A percentile compares a stretch with the other conserved stretches of the same genome.
Evolutionary conservation across 1,139 yeast genomes (phyloP).

Genomic region (Hanseniaspora sp.): DNA sequence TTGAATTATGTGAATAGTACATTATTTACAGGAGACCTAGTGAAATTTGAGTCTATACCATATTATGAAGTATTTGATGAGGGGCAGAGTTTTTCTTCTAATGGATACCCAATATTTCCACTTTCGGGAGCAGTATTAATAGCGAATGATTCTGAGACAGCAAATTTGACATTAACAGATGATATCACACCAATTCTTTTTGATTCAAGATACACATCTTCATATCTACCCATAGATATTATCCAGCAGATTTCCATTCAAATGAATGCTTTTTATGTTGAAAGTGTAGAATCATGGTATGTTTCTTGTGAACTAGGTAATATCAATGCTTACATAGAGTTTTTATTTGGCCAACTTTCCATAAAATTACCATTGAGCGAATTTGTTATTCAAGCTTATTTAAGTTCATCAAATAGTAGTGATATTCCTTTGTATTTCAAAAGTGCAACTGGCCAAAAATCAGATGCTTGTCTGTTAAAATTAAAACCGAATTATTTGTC

Average conservation of each 20-base stretch:
- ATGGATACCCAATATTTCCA: constrained; percentile 46
- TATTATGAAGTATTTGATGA: constrained; percentile 29
- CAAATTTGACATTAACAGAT: constrained; percentile 30
- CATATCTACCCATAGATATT: constrained; percentile 48
- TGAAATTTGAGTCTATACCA: constrained; percentile 41
- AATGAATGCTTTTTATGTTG: constrained; percentile 55
- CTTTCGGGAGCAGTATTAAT: constrained; percentile 44
- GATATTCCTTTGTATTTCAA: constrained; percentile 18
- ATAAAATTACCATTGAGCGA: constrained; percentile 45
- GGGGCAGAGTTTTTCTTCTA: constrained; percentile 24
- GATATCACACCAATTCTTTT: constrained; percentile 45
- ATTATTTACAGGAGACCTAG: constrained; percentile 38
- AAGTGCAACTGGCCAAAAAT: background rate
- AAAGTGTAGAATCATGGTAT: constrained; percentile 47
- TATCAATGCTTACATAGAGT: constrained; percentile 45
- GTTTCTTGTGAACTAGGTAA: constrained; percentile 48
- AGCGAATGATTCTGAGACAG: constrained; percentile 33
- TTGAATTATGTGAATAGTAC: constrained; percentile 49
- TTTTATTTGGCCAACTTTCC: constrained; percentile 44
- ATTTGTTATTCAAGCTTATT: constrained; percentile 37
- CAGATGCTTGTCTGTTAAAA: constrained; percentile 47
- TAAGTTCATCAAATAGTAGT: constrained; percentile 20
- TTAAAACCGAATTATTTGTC: constrained; percentile 40
- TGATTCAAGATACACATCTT: constrained; percentile 46
- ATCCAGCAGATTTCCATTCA: constrained; percentile 62